Conservation (phyloP, 352 stramenopile genomes). For the Phytopythium ostracodes region DNA sequence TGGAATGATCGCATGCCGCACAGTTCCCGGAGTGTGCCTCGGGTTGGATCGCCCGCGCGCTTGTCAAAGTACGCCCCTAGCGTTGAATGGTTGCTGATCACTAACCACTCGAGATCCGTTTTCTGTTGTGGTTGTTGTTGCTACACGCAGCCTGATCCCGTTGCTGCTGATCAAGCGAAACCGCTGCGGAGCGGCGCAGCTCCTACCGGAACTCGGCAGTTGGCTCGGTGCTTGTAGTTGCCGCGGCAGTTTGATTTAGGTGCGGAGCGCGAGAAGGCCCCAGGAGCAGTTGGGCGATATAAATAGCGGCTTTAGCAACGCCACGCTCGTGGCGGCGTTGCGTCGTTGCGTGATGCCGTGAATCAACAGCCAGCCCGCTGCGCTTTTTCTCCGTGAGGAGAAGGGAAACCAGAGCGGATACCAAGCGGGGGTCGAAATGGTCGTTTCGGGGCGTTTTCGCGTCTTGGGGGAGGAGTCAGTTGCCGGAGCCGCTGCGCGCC, state of each 20-base stretch:
- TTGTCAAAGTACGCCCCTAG: background rate
- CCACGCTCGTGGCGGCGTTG: background rate
- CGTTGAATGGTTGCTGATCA: background rate
- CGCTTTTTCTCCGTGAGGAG: background rate
- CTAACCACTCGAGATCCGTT: background rate
- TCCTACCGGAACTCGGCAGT: conserved; percentile 1
- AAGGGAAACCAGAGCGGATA: background rate
- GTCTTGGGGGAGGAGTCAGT: background rate
- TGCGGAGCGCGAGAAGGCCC: background rate
- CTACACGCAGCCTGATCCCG: background rate
- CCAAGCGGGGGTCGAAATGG: background rate
- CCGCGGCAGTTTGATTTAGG: background rate
- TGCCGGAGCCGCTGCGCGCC: conserved; percentile 4
- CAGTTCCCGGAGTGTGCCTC: background rate
- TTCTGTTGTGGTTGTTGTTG: background rate
- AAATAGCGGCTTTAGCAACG: background rate
- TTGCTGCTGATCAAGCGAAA: conserved; percentile 2
- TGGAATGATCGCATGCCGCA: background rate
- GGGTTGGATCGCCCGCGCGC: background rate
- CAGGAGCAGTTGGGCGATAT: conserved; percentile 6
- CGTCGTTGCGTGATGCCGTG: background rate
- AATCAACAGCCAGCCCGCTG: conserved; percentile 1
- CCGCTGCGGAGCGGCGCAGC: background rate
- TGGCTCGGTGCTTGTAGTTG: background rate
- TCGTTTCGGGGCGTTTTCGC: conserved; percentile 7